phyloP scores from a whole-genome alignment of 2,329 filamentous ascomycete species.

The Emericellopsis atlantica region DNA sequence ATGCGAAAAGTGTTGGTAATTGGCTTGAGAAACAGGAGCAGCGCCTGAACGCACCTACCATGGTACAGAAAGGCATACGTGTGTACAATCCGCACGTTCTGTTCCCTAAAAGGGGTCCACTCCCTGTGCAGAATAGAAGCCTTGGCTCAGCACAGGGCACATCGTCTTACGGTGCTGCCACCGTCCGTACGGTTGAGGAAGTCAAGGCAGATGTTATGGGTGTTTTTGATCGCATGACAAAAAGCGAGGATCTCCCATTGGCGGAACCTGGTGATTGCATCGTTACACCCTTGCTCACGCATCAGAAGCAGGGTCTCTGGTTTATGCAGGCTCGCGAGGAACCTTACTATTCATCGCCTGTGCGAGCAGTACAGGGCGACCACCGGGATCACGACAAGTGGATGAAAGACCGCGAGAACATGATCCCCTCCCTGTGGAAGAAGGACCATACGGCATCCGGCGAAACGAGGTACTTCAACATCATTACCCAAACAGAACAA shows the following conservation, averaged over 20 bases:
- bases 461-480: constrained; percentile 58
- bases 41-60: constrained; percentile 52
- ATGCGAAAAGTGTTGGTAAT: constrained; percentile 51
- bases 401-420: constrained; percentile 27
- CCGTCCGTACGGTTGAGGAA: constrained; percentile 64
- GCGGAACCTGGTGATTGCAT: constrained; percentile 53
- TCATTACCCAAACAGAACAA: constrained; percentile 66
- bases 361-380: constrained; percentile 6
- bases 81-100: constrained; percentile 66
- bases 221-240: constrained; percentile 76
- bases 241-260: constrained; percentile 62
- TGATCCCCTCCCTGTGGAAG: constrained; percentile 69
- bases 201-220: constrained; percentile 72
- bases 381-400: too few species aligned
- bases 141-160: neutral
- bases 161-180: constrained; percentile 9
- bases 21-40: constrained; percentile 52
- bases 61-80: constrained; percentile 54
- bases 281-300: constrained; percentile 58
- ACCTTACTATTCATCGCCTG: constrained; percentile 41
- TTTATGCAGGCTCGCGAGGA: constrained; percentile 77
- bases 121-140: constrained; percentile 7
- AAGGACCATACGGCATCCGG: constrained; percentile 36
- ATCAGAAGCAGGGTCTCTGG: constrained; percentile 81
- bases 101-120: constrained; percentile 22